These are phyloP conservation scores for Cystobasidiaceae sp. DNA, from an alignment of 1,284 basidiomycete genomes.

Conservation along the genomic window DNA sequence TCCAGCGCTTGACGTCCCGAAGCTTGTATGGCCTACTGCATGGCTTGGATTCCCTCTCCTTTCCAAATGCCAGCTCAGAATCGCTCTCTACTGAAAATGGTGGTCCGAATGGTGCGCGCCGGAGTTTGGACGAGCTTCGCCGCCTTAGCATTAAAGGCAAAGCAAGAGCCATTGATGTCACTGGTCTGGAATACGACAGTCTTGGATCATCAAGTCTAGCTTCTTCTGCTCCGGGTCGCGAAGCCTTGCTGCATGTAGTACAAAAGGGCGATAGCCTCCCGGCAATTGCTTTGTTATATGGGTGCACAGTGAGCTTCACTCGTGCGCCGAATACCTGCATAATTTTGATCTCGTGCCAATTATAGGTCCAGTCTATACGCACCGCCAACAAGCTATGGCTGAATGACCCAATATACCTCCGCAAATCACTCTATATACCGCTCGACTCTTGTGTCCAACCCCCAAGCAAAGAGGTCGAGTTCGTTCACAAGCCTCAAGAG, in stretches of 20 bases:
- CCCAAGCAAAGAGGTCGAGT: constrained; percentile 25
- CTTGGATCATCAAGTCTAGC: constrained; percentile 1
- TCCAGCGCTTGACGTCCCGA: constrained; percentile 10
- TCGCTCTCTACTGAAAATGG: constrained; percentile 13
- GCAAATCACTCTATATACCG: constrained; percentile 74
- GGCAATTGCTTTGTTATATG: constrained; percentile 79
- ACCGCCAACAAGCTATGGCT: constrained; percentile 84
- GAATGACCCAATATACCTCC: constrained; percentile 78
- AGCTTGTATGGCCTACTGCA: constrained; percentile 8
- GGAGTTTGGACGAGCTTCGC: constrained; percentile 28
- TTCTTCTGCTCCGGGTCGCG: no score
- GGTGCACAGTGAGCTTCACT: constrained; percentile 74
- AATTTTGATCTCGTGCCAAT: no score
- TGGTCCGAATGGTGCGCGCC: background rate
- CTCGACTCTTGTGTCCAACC: constrained; percentile 46
- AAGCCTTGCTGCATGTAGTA: constrained; percentile 32
- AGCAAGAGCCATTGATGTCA: background rate
- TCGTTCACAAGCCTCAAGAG: constrained; percentile 15
- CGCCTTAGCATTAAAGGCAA: constrained; percentile 26
- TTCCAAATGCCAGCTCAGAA: constrained; percentile 19
- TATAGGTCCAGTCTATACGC: constrained; percentile 63
- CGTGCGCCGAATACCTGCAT: no score
- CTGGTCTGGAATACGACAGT: background rate
- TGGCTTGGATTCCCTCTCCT: constrained; percentile 10
- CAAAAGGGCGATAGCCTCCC: constrained; percentile 66